Percentiles rank a stretch among this genome's conserved stretches.
phyloP scores from a whole-genome alignment of 1,139 yeast genomes.

The Candida albicans region DNA sequence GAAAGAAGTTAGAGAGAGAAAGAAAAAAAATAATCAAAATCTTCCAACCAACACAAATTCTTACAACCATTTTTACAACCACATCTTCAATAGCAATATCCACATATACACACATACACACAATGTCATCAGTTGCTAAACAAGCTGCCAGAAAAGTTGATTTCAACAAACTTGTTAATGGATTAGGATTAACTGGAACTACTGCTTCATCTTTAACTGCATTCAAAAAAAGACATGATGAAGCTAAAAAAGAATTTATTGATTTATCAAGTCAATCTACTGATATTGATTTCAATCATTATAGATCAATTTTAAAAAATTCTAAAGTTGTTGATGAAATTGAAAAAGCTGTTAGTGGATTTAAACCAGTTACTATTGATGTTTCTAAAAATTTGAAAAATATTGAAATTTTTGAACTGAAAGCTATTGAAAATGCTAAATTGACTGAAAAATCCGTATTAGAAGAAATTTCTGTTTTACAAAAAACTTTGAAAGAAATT shows the following conservation, averaged over 20 bases:
- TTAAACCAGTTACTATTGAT: slow-evolving; percentile 84
- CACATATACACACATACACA: too few relatives aligned
- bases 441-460: slow-evolving; percentile 87
- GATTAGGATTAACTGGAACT: slow-evolving; percentile 88
- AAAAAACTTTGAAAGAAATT: slow-evolving; percentile 87
- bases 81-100: too few relatives aligned
- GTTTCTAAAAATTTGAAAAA: slow-evolving; percentile 87
- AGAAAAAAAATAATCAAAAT: too few relatives aligned
- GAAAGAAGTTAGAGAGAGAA: background rate
- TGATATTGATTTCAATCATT: slow-evolving; percentile 76
- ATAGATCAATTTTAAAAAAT: slow-evolving; percentile 82
- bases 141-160: slow-evolving; percentile 86
- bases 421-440: slow-evolving; percentile 95
- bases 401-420: slow-evolving; percentile 89
- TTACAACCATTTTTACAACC: too few relatives aligned
- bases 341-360: slow-evolving; percentile 70
- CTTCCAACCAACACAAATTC: background rate
- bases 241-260: slow-evolving; percentile 81
- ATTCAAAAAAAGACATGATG: slow-evolving; percentile 98
- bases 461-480: slow-evolving; percentile 81
- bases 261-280: slow-evolving; percentile 72
- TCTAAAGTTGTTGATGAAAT: slow-evolving; percentile 76
- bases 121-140: slow-evolving; percentile 52
- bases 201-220: slow-evolving; percentile 86
- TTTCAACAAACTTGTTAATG: slow-evolving; percentile 89